Percentiles rank a stretch among this genome's conserved stretches.
phyloP scores from a whole-genome alignment of 495 filamentous ascomycete species.

The Astrothelium subdiscretum region DNA sequence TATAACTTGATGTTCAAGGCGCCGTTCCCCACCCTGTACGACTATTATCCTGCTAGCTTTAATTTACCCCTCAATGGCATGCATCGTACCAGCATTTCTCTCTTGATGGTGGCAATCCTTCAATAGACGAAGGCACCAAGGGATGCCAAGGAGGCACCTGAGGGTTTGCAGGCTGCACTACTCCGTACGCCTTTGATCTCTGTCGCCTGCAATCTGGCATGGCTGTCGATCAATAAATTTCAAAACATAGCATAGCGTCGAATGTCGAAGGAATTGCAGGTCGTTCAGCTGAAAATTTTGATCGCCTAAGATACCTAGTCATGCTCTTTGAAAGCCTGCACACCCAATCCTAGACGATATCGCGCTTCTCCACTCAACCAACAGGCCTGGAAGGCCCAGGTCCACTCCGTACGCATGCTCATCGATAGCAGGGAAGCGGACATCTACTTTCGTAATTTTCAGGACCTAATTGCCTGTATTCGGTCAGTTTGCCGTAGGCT shows the following conservation, averaged over 20 bases:
- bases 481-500: not conserved
- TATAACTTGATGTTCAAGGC: conserved; percentile 3
- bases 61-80: conserved; percentile 1
- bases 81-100: not conserved
- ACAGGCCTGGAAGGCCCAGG: not conserved
- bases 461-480: not conserved
- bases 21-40: not conserved
- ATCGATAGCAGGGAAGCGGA: not conserved
- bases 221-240: not conserved
- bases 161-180: too few species aligned
- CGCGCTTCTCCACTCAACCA: not conserved
- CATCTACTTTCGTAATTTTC: not conserved
- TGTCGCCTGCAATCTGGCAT: not conserved
- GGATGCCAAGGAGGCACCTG: not conserved
- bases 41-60: not conserved
- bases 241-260: not conserved
- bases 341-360: not conserved
- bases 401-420: not conserved
- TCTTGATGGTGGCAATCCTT: not conserved
- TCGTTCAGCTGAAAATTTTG: not conserved
- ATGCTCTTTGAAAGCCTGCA: not conserved
- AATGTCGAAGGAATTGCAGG: not conserved
- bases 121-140: not conserved
- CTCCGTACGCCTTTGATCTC: too few species aligned
- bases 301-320: not conserved